phyloP scores from a whole-genome alignment of 1,139 yeast genomes.

The Debaryomyces subglobosus region DNA sequence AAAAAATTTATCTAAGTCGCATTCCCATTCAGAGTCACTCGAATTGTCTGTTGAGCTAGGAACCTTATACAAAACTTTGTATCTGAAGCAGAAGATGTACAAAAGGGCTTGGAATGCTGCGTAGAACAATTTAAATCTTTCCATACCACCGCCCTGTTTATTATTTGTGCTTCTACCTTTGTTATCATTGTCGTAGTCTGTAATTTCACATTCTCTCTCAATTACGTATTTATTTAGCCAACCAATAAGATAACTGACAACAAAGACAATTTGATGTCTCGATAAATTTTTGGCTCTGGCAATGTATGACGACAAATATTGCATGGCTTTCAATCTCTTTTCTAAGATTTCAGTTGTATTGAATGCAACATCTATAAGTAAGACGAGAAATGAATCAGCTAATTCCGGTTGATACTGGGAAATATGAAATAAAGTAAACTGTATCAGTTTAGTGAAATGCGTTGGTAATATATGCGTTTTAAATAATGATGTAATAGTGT shows the following conservation, averaged over 20 bases:
- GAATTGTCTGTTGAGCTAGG: conserved; percentile 15
- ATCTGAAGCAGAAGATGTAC: conserved; percentile 90
- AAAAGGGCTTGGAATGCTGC: conserved; percentile 92
- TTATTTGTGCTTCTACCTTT: conserved; percentile 10
- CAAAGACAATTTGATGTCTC: conserved; percentile 72
- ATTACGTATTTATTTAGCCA: conserved; percentile 82
- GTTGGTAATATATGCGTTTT: conserved; percentile 86
- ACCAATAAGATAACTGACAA: conserved; percentile 74
- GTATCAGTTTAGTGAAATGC: conserved; percentile 88
- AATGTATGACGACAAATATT: conserved; percentile 86
- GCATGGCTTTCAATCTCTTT: conserved; percentile 84
- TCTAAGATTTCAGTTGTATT: conserved; percentile 67
- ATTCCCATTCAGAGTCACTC: conserved; percentile 66
- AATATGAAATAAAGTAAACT: conserved; percentile 78
- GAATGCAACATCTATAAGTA: conserved; percentile 82
- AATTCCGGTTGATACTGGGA: conserved; percentile 83
- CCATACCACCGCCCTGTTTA: conserved; percentile 59
- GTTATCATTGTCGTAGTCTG: conserved; percentile 39
- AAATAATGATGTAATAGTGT: conserved; percentile 75
- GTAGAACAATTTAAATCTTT: conserved; percentile 81
- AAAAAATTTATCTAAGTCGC: conserved; percentile 80
- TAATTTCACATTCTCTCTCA: conserved; percentile 83
- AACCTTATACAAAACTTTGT: conserved; percentile 54
- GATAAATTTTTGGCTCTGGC: conserved; percentile 83
- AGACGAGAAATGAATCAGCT: conserved; percentile 81